Evolutionary conservation across 2,329 filamentous ascomycete species (phyloP), one percentile per base, ranked within the genome.

Genomic region (Exophiala aquamarina): DNA sequence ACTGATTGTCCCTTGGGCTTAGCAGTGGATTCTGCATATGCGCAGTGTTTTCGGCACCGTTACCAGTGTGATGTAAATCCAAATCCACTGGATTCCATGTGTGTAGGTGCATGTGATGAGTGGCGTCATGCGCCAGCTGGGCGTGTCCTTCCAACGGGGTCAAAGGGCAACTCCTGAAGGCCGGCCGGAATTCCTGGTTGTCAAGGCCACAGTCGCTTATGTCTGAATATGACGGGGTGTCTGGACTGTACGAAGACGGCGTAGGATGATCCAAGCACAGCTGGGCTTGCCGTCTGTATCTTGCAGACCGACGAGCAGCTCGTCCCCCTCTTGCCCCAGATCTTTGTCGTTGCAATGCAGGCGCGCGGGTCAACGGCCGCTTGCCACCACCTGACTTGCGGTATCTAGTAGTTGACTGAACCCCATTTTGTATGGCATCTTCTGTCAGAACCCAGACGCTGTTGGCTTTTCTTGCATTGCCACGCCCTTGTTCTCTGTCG

Each of bases 401-500:
- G 65, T 87, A 90, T 55, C 85, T 74, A 1, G 92, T 96, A 1
- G 92, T 97, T 49, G 89, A 92, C 66, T 90, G 82, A 40, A 96
- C 87, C 19, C 88, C 87, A 18, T 85, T 70, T 15, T 69, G 68
- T 23, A 89, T 70, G 0, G 89, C 88, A 65, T 84, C 82, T 1
- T 81, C 72, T 28, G 84, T 83, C 19, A 97, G 72, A 34, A 83
- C 78, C 92, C 92, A 97, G 65, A 86, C 79, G 63, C 86, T 90
- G 61, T 86, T 83, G 7, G 73, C 62, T 45, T 81, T 80, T 79
- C 55, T 76, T 73, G 63, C 83, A 79, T 8, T 79, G 77, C 75
- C 81, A 51, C 46, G 34, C 41, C 54, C 44, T 20, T 52, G 50
- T 8, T 67, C 66, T 49, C 57, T 54, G 49, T 66, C 50, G 32